Conservation (phyloP, 1,139 yeast species). For the Komagataea norvegica region DNA sequence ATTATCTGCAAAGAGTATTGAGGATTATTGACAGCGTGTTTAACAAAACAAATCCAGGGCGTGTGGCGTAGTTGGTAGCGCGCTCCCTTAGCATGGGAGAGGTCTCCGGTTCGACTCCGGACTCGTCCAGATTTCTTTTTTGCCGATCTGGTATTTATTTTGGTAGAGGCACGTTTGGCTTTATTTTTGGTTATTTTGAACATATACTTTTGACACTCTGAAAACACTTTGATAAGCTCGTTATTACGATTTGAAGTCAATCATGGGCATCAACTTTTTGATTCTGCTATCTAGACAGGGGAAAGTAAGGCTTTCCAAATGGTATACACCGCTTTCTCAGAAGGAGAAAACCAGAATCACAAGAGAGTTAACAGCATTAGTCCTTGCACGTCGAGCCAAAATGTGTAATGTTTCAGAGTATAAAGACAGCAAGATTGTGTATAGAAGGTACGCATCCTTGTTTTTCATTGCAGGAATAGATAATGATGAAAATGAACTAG, state of each 20-base stretch:
- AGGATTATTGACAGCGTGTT: too few relatives aligned
- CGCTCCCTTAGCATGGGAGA: conserved; percentile 88
- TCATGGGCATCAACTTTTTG: conserved; percentile 72
- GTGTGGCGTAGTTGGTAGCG: conserved; percentile 94
- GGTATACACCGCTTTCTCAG: conserved; percentile 81
- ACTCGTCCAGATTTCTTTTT: conserved; percentile 60
- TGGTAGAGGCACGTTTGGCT: neutral
- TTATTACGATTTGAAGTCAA: neutral
- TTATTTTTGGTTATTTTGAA: too few relatives aligned
- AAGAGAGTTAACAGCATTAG: conserved; percentile 80
- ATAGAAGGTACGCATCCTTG: conserved; percentile 87
- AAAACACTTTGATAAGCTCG: neutral
- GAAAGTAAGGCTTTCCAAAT: conserved; percentile 84
- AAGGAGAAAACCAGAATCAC: conserved; percentile 82
- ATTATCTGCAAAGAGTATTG: too few relatives aligned
- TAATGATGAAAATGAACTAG: conserved; percentile 78
- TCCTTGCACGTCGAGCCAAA: conserved; percentile 79
- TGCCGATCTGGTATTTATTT: neutral
- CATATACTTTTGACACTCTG: too few relatives aligned
- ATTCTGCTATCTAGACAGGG: conserved; percentile 91
- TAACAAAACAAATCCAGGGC: conserved; percentile 49
- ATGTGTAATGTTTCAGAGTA: conserved; percentile 97
- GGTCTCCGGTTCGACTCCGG: conserved; percentile 91
- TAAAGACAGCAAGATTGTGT: conserved; percentile 74
- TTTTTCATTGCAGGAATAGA: conserved; percentile 87